Evolutionary conservation across 257 asterid species (phyloP).

Genomic region (Linaria vulgaris): DNA sequence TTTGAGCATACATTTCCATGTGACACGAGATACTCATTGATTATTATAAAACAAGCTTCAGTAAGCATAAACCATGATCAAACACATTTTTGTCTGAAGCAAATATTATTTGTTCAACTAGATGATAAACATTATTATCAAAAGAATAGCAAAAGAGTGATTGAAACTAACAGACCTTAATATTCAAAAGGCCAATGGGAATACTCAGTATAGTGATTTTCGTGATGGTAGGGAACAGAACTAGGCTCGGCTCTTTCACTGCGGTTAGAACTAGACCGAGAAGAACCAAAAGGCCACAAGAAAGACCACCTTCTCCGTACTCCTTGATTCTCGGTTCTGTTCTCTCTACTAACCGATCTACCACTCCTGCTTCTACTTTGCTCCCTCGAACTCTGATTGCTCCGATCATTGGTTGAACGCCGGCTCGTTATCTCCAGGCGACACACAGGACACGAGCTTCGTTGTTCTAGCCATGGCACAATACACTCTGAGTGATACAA

Average conservation of each 20-base stretch:
- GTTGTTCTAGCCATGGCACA: slow-evolving; percentile 82
- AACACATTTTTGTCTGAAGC: not conserved
- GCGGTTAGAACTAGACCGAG: slow-evolving; percentile 41
- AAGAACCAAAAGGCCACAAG: slow-evolving; percentile 82
- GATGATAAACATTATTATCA: slow-evolving; percentile 31
- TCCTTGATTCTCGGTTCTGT: slow-evolving; percentile 31
- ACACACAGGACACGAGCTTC: slow-evolving; percentile 86
- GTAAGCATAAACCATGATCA: slow-evolving; percentile 1
- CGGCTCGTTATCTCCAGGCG: slow-evolving; percentile 52
- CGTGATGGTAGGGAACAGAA: slow-evolving; percentile 50
- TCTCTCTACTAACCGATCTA: slow-evolving; percentile 43
- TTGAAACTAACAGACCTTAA: slow-evolving; percentile 17
- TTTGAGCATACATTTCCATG: not conserved
- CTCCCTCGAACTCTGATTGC: slow-evolving; percentile 38
- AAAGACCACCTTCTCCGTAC: slow-evolving; percentile 77
- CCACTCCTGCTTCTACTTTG: slow-evolving; percentile 48
- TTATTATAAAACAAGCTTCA: not conserved
- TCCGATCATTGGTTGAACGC: slow-evolving; percentile 19
- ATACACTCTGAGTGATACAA: slow-evolving; percentile 81
- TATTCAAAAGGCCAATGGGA: slow-evolving; percentile 77
- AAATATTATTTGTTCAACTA: slow-evolving; percentile 35
- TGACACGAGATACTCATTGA: slow-evolving; percentile 1
- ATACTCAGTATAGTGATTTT: slow-evolving; percentile 48
- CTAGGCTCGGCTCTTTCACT: slow-evolving; percentile 48
- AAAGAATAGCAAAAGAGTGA: slow-evolving; percentile 25